Percentiles rank a stretch among this genome's conserved stretches.
Evolutionary conservation across 2,329 filamentous ascomycete genomes (phyloP).

Genomic region (Fusarium duplospermum): DNA sequence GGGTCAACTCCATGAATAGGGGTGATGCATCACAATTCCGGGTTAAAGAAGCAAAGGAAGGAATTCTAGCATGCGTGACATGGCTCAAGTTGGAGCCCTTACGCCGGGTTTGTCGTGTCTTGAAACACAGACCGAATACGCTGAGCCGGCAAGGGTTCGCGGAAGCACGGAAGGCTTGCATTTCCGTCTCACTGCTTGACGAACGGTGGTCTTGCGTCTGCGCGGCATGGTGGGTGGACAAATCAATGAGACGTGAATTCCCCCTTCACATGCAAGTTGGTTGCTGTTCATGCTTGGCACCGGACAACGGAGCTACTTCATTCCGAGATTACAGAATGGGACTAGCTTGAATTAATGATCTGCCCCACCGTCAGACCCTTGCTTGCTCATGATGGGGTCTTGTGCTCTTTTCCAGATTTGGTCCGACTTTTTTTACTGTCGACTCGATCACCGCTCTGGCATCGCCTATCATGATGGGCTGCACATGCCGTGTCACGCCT

Average conservation of each 20-base stretch:
- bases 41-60: not conserved
- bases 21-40: not conserved
- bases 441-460: slow-evolving; percentile 10
- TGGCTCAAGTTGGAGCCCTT: not conserved
- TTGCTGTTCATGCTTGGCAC: not conserved
- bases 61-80: not conserved
- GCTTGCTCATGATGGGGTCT: slow-evolving; percentile 36
- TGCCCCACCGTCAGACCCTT: slow-evolving; percentile 38
- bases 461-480: slow-evolving; percentile 54
- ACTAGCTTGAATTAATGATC: not conserved
- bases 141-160: not conserved
- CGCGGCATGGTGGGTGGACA: not conserved
- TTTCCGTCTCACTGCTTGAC: not conserved
- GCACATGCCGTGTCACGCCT: slow-evolving; percentile 59
- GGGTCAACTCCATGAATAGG: not conserved
- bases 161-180: not conserved
- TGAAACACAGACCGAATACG: not conserved
- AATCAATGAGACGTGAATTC: not conserved
- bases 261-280: slow-evolving; percentile 10
- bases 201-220: not conserved
- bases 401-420: slow-evolving; percentile 29
- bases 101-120: not conserved
- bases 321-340: not conserved
- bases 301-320: slow-evolving; percentile 17
- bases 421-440: slow-evolving; percentile 38